These are phyloP conservation scores for Linderniella brevidens DNA, from an alignment of 257 asterid genomes.

Conservation along the genomic window DNA sequence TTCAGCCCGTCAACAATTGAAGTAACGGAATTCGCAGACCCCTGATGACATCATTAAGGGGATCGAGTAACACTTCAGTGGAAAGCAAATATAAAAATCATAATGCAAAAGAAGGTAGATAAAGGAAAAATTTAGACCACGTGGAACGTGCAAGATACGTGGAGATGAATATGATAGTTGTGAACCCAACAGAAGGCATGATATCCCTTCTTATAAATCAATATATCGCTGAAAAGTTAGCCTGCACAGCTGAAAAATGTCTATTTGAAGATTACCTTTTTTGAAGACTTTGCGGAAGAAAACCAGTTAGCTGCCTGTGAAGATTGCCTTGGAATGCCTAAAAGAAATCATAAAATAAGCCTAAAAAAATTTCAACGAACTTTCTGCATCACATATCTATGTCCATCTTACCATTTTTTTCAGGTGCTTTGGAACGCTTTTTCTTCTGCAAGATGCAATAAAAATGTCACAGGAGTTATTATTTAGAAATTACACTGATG, in stretches of 20 bases:
- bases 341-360: conserved; percentile 16
- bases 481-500: background rate
- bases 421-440: conserved; percentile 31
- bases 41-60: conserved; percentile 23
- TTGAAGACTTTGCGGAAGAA: conserved; percentile 72
- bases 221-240: no score
- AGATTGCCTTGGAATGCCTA: conserved; percentile 44
- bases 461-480: conserved; percentile 6
- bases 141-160: no score
- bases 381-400: conserved; percentile 5
- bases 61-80: background rate
- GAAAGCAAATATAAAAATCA: no score
- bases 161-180: no score
- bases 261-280: conserved; percentile 65
- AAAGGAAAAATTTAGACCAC: no score
- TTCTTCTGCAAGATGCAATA: conserved; percentile 34
- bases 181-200: no score
- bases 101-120: no score
- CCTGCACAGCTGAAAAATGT: no score
- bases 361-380: background rate
- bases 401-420: conserved; percentile 47
- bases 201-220: no score
- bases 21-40: conserved; percentile 62
- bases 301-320: conserved; percentile 87
- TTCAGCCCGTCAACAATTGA: conserved; percentile 90